Base-by-base conservation (phyloP, 768 basidiomycete genomes). In the Lactarius evosmus region DNA sequence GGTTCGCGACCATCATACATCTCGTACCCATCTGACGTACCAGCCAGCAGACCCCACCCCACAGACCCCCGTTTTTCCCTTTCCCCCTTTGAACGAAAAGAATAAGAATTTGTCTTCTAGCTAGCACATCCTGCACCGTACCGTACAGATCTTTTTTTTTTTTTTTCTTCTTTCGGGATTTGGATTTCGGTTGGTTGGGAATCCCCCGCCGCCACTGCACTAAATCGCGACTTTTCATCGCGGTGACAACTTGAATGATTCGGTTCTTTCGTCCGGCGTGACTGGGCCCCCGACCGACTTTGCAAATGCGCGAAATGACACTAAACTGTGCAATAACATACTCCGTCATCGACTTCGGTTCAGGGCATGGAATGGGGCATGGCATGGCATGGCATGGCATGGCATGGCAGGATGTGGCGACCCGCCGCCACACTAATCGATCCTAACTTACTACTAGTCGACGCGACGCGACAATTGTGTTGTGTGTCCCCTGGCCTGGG, bases 241-340 rank as follows among this genome's bases (percentile, higher is more conserved):
- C 29, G 38, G 38, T 60, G 59, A 54, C 52, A 36, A 33, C 22
- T 19, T 40, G 40, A 40, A 40, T 40, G 40, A n/a, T 25, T 44
- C 30, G 40, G 12, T 19, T 27, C n/a, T 41, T 38, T 46, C 14
- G 9, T 46, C 14, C 5, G 4, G 22, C 22, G 17, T 41, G 25
- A 44, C 40, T 5, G 54, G 34, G 16, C 52, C 32, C n/a, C n/a
- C n/a, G n/a, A n/a, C n/a, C 41, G 41, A 33, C 51, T 53, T 61
- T 60, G 51, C 59, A 60, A 60, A 60, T 52, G 36, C 46, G n/a
- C 22, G 30, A 53, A 41, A 49, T 25, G 46, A 49, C 36, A 14
- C 16, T 5, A 14, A 38, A 25, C 4, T 22, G 44, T 22, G 22
- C 19, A 44, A 7, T 22, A 22, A 22, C 12, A n/a, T 8, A 11